phyloP scores from a whole-genome alignment of 73 alveolate genomes.

The Tetrahymena thermophila region DNA sequence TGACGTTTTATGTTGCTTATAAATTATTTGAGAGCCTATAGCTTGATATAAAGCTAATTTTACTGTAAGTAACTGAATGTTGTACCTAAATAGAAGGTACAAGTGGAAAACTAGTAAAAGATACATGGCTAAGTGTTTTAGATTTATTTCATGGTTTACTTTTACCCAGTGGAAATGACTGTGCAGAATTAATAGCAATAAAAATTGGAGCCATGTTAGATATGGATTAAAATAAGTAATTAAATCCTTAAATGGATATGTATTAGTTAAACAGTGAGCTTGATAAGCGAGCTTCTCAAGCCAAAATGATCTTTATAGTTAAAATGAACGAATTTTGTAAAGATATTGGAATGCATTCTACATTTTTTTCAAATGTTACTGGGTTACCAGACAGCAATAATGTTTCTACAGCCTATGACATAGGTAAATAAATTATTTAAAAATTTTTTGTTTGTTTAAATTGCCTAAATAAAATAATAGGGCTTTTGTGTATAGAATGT shows the following conservation, averaged over 20 bases:
- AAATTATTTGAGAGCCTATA: slow-evolving; percentile 18
- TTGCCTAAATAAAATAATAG: not conserved
- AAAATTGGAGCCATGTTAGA: slow-evolving; percentile 49
- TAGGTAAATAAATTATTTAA: slow-evolving; percentile 40
- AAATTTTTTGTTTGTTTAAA: not conserved
- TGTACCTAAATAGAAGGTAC: slow-evolving; percentile 44
- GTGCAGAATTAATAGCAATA: slow-evolving; percentile 48
- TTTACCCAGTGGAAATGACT: slow-evolving; percentile 64
- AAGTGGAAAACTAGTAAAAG: slow-evolving; percentile 37
- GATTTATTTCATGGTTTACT: slow-evolving; percentile 51
- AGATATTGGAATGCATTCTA: slow-evolving; percentile 56
- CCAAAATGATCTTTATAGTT: slow-evolving; percentile 43
- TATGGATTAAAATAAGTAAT: not conserved
- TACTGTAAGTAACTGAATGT: slow-evolving; percentile 17
- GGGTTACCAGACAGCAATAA: slow-evolving; percentile 67
- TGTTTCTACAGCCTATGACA: slow-evolving; percentile 65
- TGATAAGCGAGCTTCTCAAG: slow-evolving; percentile 27
- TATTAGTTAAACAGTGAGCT: slow-evolving; percentile 23
- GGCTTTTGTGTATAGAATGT: not conserved
- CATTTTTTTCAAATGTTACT: slow-evolving; percentile 69
- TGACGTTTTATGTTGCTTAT: slow-evolving; percentile 47
- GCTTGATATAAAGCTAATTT: slow-evolving; percentile 13
- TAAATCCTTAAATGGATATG: slow-evolving; percentile 21
- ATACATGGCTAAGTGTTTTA: slow-evolving; percentile 27
- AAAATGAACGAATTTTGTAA: slow-evolving; percentile 72